A percentile compares a stretch with the other conserved stretches of the same genome.
These are phyloP conservation scores for Myriosclerotinia duriaeana DNA, from an alignment of 2,329 filamentous ascomycete species.

Conservation along the genomic window DNA sequence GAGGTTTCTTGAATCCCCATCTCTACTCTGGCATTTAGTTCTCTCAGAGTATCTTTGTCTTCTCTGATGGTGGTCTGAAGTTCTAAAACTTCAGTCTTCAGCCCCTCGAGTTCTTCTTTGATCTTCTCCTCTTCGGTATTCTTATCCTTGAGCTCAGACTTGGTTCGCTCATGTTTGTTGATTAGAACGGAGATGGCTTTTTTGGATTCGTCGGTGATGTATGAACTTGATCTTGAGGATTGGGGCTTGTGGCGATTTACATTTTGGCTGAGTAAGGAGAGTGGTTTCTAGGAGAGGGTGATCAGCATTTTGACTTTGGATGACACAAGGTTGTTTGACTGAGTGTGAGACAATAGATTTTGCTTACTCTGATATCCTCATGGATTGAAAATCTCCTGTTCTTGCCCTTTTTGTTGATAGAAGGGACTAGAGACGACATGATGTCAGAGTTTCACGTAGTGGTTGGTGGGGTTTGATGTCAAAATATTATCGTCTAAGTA, in stretches of 20 bases:
- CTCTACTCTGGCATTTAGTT: background rate
- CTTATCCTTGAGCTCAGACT: background rate
- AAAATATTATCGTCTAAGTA: background rate
- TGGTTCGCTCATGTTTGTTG: conserved; percentile 7
- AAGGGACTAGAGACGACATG: background rate
- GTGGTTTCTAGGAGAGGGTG: background rate
- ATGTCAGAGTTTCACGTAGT: background rate
- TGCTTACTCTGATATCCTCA: conserved; percentile 9
- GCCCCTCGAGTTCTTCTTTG: background rate
- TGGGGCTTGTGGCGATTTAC: background rate
- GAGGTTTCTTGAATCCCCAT: background rate
- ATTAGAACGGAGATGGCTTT: conserved; percentile 6
- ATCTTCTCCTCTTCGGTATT: background rate
- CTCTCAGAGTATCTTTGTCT: background rate
- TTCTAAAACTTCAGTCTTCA: background rate
- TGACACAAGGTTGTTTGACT: background rate
- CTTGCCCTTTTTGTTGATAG: background rate
- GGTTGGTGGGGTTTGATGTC: background rate
- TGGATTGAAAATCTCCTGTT: background rate
- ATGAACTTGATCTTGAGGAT: background rate
- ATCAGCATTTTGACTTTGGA: background rate
- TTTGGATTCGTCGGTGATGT: conserved; percentile 1
- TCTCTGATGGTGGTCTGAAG: background rate
- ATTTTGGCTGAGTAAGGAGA: background rate
- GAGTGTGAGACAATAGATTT: background rate